Conservation (phyloP, 1,139 yeast genomes). For the Trichomonascaceae sp. region DNA sequence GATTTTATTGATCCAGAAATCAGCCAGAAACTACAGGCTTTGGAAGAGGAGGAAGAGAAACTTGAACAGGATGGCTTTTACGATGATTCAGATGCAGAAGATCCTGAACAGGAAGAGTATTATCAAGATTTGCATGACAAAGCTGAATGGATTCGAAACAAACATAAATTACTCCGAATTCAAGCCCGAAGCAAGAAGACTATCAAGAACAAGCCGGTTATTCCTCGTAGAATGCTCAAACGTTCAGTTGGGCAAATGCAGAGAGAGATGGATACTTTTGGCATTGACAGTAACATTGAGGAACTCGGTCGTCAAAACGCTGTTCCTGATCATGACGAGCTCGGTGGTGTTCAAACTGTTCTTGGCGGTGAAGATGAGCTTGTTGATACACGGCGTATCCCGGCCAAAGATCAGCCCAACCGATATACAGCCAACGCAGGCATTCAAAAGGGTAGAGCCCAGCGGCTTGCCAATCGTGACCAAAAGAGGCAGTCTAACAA, state of each 20-base stretch:
- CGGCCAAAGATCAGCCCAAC: conserved; percentile 60
- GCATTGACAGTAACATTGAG: conserved; percentile 62
- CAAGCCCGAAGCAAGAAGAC: conserved; percentile 86
- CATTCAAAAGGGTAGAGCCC: conserved; percentile 78
- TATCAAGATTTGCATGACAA: conserved; percentile 70
- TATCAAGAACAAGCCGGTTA: conserved; percentile 77
- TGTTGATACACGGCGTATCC: conserved; percentile 33
- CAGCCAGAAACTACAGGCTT: conserved; percentile 83
- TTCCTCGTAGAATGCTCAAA: conserved; percentile 87
- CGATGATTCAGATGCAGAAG: conserved; percentile 77
- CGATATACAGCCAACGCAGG: conserved; percentile 66
- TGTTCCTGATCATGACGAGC: conserved; percentile 39
- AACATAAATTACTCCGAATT: conserved; percentile 86
- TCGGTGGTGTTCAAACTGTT: conserved; percentile 70
- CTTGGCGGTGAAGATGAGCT: conserved; percentile 41
- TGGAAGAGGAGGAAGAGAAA: conserved; percentile 95
- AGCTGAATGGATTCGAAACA: conserved; percentile 93
- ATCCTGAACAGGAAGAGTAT: conserved; percentile 50
- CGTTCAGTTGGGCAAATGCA: conserved; percentile 78
- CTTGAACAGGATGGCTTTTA: conserved; percentile 93
- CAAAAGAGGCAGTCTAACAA: conserved; percentile 90
- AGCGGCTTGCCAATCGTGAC: conserved; percentile 77
- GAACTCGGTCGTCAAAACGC: conserved; percentile 29
- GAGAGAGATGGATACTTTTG: conserved; percentile 79
- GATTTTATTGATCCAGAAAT: conserved; percentile 97